Evolutionary conservation across 257 asterid species (phyloP), one percentile per base, ranked within the genome.

Genomic region (Penstemon newberryi): DNA sequence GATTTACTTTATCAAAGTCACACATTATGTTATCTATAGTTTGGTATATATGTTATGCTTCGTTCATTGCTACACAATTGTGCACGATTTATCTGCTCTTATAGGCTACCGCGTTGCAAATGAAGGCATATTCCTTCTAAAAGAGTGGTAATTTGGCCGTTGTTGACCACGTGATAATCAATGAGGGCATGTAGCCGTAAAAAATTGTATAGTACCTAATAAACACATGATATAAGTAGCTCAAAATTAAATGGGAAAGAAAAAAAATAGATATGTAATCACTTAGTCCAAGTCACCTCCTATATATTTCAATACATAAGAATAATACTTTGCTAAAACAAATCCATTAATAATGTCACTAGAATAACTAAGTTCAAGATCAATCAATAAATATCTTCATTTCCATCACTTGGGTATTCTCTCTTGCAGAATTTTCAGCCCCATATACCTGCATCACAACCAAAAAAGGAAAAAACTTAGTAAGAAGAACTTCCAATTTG

Each of bases 371-470:
- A 5, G 51, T 4, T 10, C 36, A 12, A 39, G 39, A 36, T 11
- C 39, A 7, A 47, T 36, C 44, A 12, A 10, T 33, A 0, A 13
- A 10, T 9, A 6, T 15, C 12, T n/a, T 25, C 47, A 50, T 25
- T 71, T 69, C 66, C 53, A 65, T 75, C 76, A 64, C n/a, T 25
- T 47, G 37, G 72, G 15, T 58, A 25, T 53, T 70, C 95, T 77
- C 13, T 81, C 83, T 0, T 40, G 66, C 74, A 86, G 73, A 72
- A 90, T 90, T 51, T 66, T 80, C 70, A 70, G 79, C 40, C 95
- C 97, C 91, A 90, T 74, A 13, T 89, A 89, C 83, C 96, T 89
- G 82, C 84, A 85, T 66, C 45, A 60, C 40, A 59, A 44, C 33
- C 33, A 25, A 25, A 25, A 25, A 25, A 25, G 1, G 33, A 1